phyloP scores from a whole-genome alignment of 2,329 filamentous ascomycete genomes.

The Sporothrix pallida region DNA sequence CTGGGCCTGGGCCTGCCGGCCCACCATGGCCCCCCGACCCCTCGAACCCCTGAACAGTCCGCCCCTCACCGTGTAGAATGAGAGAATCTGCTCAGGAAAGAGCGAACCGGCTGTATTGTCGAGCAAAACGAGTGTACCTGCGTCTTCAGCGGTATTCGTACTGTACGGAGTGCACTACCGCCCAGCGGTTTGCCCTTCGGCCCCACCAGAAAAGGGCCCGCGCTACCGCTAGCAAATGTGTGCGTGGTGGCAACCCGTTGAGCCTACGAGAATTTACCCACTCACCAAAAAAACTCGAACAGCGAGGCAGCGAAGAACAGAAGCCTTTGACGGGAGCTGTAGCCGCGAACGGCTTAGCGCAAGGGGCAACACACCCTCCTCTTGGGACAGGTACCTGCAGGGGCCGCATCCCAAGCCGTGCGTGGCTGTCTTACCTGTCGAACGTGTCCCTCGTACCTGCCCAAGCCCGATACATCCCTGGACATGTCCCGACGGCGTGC shows the following conservation, averaged over 20 bases:
- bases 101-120: no score
- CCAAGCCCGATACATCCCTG: constrained; percentile 14
- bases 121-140: neutral
- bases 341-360: constrained; percentile 32
- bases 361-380: constrained; percentile 32
- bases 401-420: neutral
- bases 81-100: neutral
- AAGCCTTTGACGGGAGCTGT: constrained; percentile 21
- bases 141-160: neutral
- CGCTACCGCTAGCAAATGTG: neutral
- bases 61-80: constrained; percentile 21
- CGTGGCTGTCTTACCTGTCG: constrained; percentile 15
- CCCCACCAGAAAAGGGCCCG: neutral
- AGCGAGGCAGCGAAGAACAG: neutral
- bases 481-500: neutral
- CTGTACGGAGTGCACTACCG: constrained; percentile 12
- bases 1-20: neutral
- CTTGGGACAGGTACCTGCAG: neutral
- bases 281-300: constrained; percentile 9
- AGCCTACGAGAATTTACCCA: constrained; percentile 12
- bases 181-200: constrained; percentile 16
- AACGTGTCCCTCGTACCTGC: constrained; percentile 12
- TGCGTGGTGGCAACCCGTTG: constrained; percentile 1
- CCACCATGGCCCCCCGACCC: neutral
- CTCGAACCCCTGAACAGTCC: constrained; percentile 1